These are phyloP conservation scores for Naganishia albida DNA, from an alignment of 1,284 basidiomycete genomes.

Conservation along the genomic window DNA sequence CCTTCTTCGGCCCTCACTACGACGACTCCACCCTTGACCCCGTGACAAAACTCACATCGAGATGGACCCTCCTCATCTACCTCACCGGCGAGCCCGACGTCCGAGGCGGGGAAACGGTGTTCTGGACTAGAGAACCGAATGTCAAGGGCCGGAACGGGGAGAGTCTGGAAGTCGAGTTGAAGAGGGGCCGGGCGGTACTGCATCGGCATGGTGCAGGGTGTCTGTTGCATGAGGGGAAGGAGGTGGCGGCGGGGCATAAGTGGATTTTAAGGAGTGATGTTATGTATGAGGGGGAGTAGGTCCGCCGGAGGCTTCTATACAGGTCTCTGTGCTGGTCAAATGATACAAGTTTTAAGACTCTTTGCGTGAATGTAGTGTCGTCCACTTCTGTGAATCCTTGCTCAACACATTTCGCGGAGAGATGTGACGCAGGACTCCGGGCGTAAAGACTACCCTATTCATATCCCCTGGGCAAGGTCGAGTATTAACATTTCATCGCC, in stretches of 20 bases:
- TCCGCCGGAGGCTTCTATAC: too few relatives aligned
- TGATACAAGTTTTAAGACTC: too few relatives aligned
- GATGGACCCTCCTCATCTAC: slow-evolving; percentile 80
- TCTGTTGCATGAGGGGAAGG: slow-evolving; percentile 72
- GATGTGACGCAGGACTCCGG: too few relatives aligned
- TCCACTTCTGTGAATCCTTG: too few relatives aligned
- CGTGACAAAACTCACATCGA: slow-evolving; percentile 53
- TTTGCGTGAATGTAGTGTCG: too few relatives aligned
- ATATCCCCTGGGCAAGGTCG: too few relatives aligned
- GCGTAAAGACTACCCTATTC: too few relatives aligned
- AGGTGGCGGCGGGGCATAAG: slow-evolving; percentile 68
- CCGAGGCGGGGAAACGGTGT: slow-evolving; percentile 76
- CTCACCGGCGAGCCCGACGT: slow-evolving; percentile 69
- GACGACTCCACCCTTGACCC: slow-evolving; percentile 37
- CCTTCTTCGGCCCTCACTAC: slow-evolving; percentile 46
- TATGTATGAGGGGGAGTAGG: slow-evolving; percentile 53
- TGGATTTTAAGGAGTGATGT: slow-evolving; percentile 75
- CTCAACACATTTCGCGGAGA: too few relatives aligned
- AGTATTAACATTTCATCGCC: too few relatives aligned
- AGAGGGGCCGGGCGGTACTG: slow-evolving; percentile 67
- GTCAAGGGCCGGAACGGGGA: slow-evolving; percentile 57
- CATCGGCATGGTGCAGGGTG: slow-evolving; percentile 79
- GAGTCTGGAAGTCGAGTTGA: slow-evolving; percentile 63
- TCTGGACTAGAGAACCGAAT: slow-evolving; percentile 61
- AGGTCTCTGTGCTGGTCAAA: too few relatives aligned